Conservation (phyloP, 257 asterid genomes). For the Jacaranda copaia region DNA sequence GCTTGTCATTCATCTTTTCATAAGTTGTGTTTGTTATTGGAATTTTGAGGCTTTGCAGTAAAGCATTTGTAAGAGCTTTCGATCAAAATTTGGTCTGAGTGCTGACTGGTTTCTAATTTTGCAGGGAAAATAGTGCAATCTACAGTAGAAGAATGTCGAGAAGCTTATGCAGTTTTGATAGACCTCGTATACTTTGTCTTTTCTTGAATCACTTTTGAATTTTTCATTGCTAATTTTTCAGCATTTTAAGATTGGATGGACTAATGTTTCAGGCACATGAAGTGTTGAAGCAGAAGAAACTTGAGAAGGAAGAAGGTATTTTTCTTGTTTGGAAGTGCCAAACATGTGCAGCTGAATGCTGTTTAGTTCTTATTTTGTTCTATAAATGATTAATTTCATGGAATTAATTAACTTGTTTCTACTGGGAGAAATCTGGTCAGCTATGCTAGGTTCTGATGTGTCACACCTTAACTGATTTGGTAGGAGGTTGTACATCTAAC, state of each 20-base stretch:
- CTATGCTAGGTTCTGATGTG: constrained; percentile 8
- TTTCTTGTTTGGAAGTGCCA: constrained; percentile 29
- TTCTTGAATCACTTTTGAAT: constrained; percentile 9
- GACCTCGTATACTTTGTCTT: constrained; percentile 59
- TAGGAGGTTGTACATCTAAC: constrained; percentile 45
- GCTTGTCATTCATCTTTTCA: constrained; percentile 5
- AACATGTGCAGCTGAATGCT: constrained; percentile 17
- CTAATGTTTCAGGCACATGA: constrained; percentile 81
- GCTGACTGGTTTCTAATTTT: constrained; percentile 42
- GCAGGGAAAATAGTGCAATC: constrained; percentile 99
- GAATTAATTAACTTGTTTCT: constrained; percentile 1
- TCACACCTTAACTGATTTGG: constrained; percentile 22
- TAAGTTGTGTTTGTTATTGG: neutral
- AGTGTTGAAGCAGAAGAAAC: constrained; percentile 74
- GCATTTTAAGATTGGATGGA: constrained; percentile 22
- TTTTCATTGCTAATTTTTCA: constrained; percentile 26
- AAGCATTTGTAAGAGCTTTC: constrained; percentile 17
- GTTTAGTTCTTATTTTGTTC: constrained; percentile 18
- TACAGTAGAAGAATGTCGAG: constrained; percentile 91
- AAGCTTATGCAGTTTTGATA: constrained; percentile 80
- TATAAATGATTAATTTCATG: constrained; percentile 5
- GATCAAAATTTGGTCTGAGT: neutral
- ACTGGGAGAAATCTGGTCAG: neutral
- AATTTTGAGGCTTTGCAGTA: constrained; percentile 17
- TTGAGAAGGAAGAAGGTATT: constrained; percentile 79